Conservation (phyloP, 2,329 filamentous ascomycete genomes). For the Aschersonia sp. region DNA sequence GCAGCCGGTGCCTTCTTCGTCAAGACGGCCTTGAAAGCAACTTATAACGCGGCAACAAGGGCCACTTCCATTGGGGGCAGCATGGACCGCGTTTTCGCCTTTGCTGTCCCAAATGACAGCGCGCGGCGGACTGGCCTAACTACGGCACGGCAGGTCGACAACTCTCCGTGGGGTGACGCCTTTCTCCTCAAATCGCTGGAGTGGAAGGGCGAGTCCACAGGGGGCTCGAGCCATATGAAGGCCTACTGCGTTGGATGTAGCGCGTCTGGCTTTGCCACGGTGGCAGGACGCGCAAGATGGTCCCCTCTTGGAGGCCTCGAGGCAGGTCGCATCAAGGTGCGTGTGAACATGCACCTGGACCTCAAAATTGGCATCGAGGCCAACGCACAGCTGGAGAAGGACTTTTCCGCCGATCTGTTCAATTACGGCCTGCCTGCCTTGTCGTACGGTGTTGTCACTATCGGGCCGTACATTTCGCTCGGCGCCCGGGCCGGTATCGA, state of each 20-base stretch:
- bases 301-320: conserved; percentile 7
- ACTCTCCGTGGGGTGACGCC: background rate
- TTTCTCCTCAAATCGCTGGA: conserved; percentile 2
- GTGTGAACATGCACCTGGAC: conserved; percentile 7
- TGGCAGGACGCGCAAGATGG: conserved; percentile 4
- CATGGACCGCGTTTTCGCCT: background rate
- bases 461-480: conserved; percentile 12
- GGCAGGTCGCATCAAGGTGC: conserved; percentile 7
- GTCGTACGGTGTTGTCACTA: conserved; percentile 11
- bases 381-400: conserved; percentile 7
- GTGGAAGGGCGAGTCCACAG: background rate
- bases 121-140: background rate
- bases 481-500: conserved; percentile 9
- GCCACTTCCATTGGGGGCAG: conserved; percentile 4
- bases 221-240: background rate
- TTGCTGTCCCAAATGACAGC: background rate
- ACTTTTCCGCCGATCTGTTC: conserved; percentile 10
- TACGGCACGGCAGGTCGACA: background rate
- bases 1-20: background rate
- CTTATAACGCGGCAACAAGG: conserved; percentile 1
- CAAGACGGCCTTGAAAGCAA: background rate
- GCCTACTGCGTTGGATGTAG: conserved; percentile 4
- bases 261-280: background rate
- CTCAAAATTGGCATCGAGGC: conserved; percentile 18
- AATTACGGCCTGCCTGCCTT: conserved; percentile 11